These are phyloP conservation scores for Amaranthus hypochondriacus DNA, from an alignment of 148 eudicot species.

Conservation along the genomic window DNA sequence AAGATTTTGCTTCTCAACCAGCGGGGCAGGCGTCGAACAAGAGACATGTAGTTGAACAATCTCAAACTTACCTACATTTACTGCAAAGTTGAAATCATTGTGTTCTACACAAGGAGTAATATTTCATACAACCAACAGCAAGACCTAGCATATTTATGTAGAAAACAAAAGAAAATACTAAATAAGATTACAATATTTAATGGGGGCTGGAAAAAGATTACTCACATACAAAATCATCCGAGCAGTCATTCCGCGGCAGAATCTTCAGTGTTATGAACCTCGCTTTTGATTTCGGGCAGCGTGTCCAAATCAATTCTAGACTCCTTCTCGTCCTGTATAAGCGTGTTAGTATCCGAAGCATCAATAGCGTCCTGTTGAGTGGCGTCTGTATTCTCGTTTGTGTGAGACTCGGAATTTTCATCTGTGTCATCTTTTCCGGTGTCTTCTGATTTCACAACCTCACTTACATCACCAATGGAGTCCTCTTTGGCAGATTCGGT, in stretches of 20 bases:
- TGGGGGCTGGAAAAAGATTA: not conserved
- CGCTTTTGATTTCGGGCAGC: slow-evolving; percentile 57
- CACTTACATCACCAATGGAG: slow-evolving; percentile 9
- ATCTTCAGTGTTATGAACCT: slow-evolving; percentile 49
- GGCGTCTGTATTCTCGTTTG: slow-evolving; percentile 29
- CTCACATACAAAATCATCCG: slow-evolving; percentile 1
- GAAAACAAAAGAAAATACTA: slow-evolving; percentile 2
- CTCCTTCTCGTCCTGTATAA: no score
- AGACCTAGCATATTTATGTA: slow-evolving; percentile 11
- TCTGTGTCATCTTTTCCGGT: slow-evolving; percentile 29
- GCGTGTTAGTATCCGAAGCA: slow-evolving; percentile 14
- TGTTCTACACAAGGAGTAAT: not conserved
- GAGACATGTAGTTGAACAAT: not conserved
- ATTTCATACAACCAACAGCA: no score
- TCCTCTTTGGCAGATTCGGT: slow-evolving; percentile 15
- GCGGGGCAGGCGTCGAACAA: not conserved
- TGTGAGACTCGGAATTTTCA: slow-evolving; percentile 31
- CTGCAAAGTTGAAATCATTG: slow-evolving; percentile 15
- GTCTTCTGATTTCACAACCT: slow-evolving; percentile 25
- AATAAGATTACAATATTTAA: not conserved
- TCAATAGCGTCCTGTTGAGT: slow-evolving; percentile 44
- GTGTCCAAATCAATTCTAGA: slow-evolving; percentile 37
- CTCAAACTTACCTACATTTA: slow-evolving; percentile 14
- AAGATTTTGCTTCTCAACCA: not conserved
- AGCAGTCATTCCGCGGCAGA: slow-evolving; percentile 47